Percentiles rank a stretch among this genome's conserved stretches.
Evolutionary conservation across 2,329 filamentous ascomycete genomes (phyloP).

Genomic region (Botryotinia narcissicola): DNA sequence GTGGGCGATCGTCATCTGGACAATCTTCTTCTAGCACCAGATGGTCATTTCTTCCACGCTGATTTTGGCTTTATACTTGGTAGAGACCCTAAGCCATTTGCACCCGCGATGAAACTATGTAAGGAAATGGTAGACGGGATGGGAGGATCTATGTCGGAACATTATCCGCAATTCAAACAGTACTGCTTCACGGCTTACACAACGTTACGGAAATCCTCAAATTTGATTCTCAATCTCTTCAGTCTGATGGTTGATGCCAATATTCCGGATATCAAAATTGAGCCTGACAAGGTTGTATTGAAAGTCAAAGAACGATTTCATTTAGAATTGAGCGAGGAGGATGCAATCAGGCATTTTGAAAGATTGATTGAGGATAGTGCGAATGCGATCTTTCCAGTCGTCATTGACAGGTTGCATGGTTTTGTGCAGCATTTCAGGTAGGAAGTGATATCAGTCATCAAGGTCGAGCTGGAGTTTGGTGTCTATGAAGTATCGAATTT

Average conservation of each 20-base stretch:
- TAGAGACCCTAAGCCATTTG: constrained; percentile 94
- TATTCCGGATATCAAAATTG: constrained; percentile 89
- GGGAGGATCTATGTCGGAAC: constrained; percentile 77
- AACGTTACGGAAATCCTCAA: constrained; percentile 83
- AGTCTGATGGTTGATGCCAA: constrained; percentile 97
- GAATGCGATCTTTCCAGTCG: constrained; percentile 84
- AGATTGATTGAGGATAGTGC: constrained; percentile 87
- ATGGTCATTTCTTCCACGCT: constrained; percentile 95
- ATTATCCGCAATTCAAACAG: constrained; percentile 87
- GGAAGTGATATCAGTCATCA: constrained; percentile 38
- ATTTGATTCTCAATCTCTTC: constrained; percentile 91
- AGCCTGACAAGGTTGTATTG: constrained; percentile 88
- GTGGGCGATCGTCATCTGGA: constrained; percentile 95
- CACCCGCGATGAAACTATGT: constrained; percentile 93
- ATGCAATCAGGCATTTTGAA: constrained; percentile 85
- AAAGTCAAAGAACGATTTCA: constrained; percentile 96
- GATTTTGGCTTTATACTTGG: constrained; percentile 98
- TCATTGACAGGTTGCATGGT: constrained; percentile 93
- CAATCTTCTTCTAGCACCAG: constrained; percentile 85
- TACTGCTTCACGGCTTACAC: constrained; percentile 96
- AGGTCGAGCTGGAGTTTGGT: neutral
- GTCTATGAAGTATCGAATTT: neutral
- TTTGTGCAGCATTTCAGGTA: constrained; percentile 87
- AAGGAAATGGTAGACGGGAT: constrained; percentile 99
- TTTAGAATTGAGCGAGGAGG: constrained; percentile 85